These are phyloP conservation scores for Colletotrichum chrysophilum DNA, from an alignment of 2,329 filamentous ascomycete species.

Conservation along the genomic window DNA sequence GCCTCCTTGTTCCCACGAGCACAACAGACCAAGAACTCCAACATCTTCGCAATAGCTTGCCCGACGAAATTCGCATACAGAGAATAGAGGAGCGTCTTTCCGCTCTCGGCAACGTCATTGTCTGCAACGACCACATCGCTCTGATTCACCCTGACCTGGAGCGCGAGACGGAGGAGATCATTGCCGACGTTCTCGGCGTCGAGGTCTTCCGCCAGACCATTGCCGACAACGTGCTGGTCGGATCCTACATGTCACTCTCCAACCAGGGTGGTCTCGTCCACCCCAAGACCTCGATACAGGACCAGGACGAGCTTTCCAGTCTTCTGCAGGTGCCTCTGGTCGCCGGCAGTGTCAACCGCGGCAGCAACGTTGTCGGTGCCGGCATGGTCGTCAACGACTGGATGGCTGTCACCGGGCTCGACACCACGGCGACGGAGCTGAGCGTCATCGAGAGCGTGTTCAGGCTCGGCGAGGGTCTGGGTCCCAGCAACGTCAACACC, in stretches of 20 bases:
- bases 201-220: constrained; percentile 95
- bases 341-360: constrained; percentile 91
- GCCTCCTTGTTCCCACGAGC: constrained; percentile 92
- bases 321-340: constrained; percentile 95
- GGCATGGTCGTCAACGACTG: constrained; percentile 97
- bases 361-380: constrained; percentile 92
- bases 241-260: constrained; percentile 93
- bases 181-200: constrained; percentile 89
- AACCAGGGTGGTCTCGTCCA: constrained; percentile 98
- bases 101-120: constrained; percentile 96
- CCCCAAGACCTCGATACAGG: constrained; percentile 94
- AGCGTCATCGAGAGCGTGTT: constrained; percentile 97
- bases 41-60: constrained; percentile 93
- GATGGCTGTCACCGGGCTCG: constrained; percentile 90
- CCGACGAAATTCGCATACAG: constrained; percentile 91
- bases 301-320: constrained; percentile 95
- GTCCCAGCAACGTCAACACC: constrained; percentile 78
- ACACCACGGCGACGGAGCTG: constrained; percentile 93
- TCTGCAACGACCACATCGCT: constrained; percentile 94
- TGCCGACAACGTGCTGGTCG: constrained; percentile 94
- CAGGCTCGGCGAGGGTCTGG: constrained; percentile 86
- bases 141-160: constrained; percentile 96
- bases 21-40: constrained; percentile 98
- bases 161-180: constrained; percentile 97
- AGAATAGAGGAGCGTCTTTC: constrained; percentile 97